These are phyloP conservation scores for Trichothecium roseum DNA, from an alignment of 2,329 filamentous ascomycete genomes.

Conservation along the genomic window DNA sequence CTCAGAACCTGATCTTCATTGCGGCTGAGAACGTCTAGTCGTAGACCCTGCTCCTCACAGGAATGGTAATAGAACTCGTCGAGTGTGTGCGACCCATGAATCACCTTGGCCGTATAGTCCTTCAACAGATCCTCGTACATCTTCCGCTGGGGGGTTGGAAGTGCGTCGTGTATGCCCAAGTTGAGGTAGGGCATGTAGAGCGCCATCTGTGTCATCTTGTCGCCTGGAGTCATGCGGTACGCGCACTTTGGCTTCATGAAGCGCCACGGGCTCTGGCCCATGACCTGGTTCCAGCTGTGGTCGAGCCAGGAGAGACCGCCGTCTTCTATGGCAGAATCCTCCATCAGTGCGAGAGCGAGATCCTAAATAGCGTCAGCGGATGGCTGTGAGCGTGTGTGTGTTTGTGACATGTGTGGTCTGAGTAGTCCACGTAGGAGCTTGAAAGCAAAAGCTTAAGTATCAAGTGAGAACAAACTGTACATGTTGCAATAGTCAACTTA, in stretches of 20 bases:
- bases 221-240: background rate
- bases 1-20: conserved; percentile 7
- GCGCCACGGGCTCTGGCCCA: too few relatives aligned
- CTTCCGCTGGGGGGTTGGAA: too few relatives aligned
- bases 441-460: too few relatives aligned
- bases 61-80: conserved; percentile 11
- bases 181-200: background rate
- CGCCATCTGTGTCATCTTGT: background rate
- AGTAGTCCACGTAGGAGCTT: background rate
- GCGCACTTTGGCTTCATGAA: background rate
- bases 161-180: background rate
- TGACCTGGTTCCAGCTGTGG: too few relatives aligned
- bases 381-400: background rate
- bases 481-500: too few relatives aligned
- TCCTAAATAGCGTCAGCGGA: background rate
- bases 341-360: background rate
- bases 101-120: conserved; percentile 1
- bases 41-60: background rate
- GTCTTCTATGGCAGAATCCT: background rate
- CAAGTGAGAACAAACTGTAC: too few relatives aligned
- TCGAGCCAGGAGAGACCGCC: too few relatives aligned
- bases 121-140: background rate
- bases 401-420: too few relatives aligned
- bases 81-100: conserved; percentile 7
- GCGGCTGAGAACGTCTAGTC: background rate